Conservation (phyloP, 2,329 filamentous ascomycete species). For the Pseudogymnoascus destructans region DNA sequence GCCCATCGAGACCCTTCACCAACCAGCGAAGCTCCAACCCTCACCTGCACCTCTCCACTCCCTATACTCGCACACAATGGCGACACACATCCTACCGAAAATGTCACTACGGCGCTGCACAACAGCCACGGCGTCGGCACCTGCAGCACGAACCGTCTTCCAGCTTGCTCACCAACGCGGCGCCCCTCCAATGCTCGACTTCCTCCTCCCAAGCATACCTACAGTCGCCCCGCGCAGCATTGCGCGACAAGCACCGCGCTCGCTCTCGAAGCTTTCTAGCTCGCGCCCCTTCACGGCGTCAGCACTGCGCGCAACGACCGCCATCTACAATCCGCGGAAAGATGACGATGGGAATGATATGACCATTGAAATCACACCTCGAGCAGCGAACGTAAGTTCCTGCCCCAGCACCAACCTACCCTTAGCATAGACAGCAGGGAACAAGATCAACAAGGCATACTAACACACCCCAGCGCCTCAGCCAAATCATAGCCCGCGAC, state of each 20-base stretch:
- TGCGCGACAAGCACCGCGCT: not conserved
- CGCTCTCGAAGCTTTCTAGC: not conserved
- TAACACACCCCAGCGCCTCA: slow-evolving; percentile 18
- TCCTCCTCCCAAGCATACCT: slow-evolving; percentile 20
- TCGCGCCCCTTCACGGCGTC: slow-evolving; percentile 19
- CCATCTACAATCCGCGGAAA: slow-evolving; percentile 56
- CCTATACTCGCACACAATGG: slow-evolving; percentile 17
- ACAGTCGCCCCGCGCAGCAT: not conserved
- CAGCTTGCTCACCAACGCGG: slow-evolving; percentile 19
- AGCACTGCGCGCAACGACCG: slow-evolving; percentile 29
- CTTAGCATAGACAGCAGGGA: not conserved
- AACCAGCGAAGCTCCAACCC: not conserved
- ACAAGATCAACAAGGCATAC: not conserved
- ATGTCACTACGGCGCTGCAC: slow-evolving; percentile 17
- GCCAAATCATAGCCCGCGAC: slow-evolving; percentile 59
- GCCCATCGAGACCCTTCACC: not conserved
- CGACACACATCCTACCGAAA: slow-evolving; percentile 17
- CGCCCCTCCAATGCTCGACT: slow-evolving; percentile 20
- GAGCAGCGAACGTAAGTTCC: slow-evolving; percentile 58
- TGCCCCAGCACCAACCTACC: not conserved
- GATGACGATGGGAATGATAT: slow-evolving; percentile 80
- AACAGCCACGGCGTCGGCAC: slow-evolving; percentile 13
- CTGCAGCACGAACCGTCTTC: slow-evolving; percentile 21
- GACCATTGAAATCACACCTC: slow-evolving; percentile 67
- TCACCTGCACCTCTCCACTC: not conserved